Base-by-base conservation (phyloP, 2,329 filamentous ascomycete species). In the Knoxdaviesia capensis region DNA sequence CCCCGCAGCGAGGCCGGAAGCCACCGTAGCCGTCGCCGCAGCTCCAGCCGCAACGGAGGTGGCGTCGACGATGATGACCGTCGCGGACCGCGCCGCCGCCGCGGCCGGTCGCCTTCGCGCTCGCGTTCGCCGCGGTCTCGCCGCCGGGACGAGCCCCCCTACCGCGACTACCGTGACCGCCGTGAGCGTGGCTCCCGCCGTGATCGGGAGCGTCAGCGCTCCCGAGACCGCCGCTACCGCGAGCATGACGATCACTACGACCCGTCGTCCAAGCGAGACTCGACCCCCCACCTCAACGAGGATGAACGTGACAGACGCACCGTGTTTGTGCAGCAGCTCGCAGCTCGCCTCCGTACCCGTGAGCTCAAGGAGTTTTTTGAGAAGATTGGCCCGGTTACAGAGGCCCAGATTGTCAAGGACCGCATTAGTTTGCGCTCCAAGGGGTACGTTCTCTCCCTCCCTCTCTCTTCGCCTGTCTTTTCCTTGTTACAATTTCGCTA, bases 341-440 rank as follows among this genome's bases (percentile, higher is more conserved):
- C 90, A 51, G 87, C 87, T 50, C 83, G 90, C 55, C 71, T 96
- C 49, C 79, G 88, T 52, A 94, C 84, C 43, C 86, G 85, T 54
- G 86, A 96, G 59, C 69, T 98, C 48, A 88, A 92, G 59, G 74
- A 78, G 47, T 98, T 98, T 59, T 98, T 98, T 55, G 85, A 94
- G 59, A 87, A 88, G 61, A 81, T 90, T 52, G 90, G 90, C 48
- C 78, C 83, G 35, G 90, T 98, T 43, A 92, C 90, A 53, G 90
- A 96, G 59, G 90, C 90, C 41, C 90, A 96, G 65, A 98, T 98
- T 54, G 90, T 98, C 42, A 96, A 96, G 62, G 90, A 98, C 54
- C 76, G 90, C 48, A 87, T 98, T 48, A 94, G 86, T 63, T 84
- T 86, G 52, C 83, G 90, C 62, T 94, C 87, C 48, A 98, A 98